Conservation (phyloP, 140 eudicot genomes). For the Cichorium intybus region DNA sequence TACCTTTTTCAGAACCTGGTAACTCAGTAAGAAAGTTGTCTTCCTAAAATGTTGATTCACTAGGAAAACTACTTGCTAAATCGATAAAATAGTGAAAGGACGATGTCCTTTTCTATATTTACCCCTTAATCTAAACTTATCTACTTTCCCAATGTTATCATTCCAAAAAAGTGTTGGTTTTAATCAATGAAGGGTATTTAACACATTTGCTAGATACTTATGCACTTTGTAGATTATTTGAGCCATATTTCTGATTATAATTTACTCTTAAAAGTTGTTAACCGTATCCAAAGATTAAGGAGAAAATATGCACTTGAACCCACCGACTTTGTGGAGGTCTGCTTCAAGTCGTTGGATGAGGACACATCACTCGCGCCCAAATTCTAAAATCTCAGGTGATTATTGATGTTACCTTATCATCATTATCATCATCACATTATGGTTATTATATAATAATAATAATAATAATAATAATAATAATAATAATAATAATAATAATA, state of each 20-base stretch:
- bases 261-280: conserved; percentile 47
- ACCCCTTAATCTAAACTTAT: neutral
- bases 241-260: neutral
- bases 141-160: neutral
- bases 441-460: no score
- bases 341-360: conserved; percentile 57
- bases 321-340: conserved; percentile 77
- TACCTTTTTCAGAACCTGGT: no score
- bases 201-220: conserved; percentile 5
- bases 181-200: neutral
- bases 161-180: neutral
- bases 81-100: neutral
- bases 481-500: no score
- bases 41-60: neutral
- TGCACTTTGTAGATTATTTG: neutral
- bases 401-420: neutral
- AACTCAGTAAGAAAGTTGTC: no score
- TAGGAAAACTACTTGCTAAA: neutral
- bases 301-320: conserved; percentile 85
- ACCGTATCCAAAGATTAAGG: conserved; percentile 80
- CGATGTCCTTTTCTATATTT: neutral
- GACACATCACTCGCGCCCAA: conserved; percentile 42
- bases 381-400: conserved; percentile 63
- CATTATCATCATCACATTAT: no score
- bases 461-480: no score